Percentiles rank a stretch among this genome's conserved stretches.
Conservation (phyloP, 2,329 filamentous ascomycete genomes). For the Eutypella sp. region DNA sequence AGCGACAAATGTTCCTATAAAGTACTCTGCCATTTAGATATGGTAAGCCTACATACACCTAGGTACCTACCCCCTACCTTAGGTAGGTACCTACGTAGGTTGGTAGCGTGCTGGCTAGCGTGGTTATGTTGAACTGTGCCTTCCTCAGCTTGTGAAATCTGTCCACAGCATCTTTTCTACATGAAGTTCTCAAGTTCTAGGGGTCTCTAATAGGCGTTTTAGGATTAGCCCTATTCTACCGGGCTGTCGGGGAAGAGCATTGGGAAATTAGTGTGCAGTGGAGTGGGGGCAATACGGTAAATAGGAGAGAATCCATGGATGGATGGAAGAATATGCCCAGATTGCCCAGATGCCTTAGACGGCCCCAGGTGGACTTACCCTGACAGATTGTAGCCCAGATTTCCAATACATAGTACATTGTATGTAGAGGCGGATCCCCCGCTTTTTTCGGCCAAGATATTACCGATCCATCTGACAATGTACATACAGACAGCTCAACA, state of each 20-base stretch:
- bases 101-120: background rate
- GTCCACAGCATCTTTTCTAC: background rate
- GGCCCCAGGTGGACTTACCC: too few relatives aligned
- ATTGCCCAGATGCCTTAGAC: too few relatives aligned
- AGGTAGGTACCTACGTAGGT: too few relatives aligned
- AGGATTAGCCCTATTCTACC: background rate
- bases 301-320: background rate
- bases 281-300: background rate
- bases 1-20: too few relatives aligned
- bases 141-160: background rate
- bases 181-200: background rate
- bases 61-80: too few relatives aligned
- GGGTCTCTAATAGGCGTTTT: too few relatives aligned
- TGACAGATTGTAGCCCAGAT: too few relatives aligned
- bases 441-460: background rate
- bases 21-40: too few relatives aligned
- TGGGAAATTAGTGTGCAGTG: background rate
- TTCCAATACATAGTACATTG: background rate
- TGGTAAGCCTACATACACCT: too few relatives aligned
- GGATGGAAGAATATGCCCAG: too few relatives aligned
- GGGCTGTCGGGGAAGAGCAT: background rate
- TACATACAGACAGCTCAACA: too few relatives aligned
- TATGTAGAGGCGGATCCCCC: background rate
- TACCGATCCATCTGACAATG: background rate
- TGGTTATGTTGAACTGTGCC: background rate